These are phyloP conservation scores for Pilobolus umbonatus DNA, from an alignment of 192 early-diverging fungal genomes.

Conservation along the genomic window DNA sequence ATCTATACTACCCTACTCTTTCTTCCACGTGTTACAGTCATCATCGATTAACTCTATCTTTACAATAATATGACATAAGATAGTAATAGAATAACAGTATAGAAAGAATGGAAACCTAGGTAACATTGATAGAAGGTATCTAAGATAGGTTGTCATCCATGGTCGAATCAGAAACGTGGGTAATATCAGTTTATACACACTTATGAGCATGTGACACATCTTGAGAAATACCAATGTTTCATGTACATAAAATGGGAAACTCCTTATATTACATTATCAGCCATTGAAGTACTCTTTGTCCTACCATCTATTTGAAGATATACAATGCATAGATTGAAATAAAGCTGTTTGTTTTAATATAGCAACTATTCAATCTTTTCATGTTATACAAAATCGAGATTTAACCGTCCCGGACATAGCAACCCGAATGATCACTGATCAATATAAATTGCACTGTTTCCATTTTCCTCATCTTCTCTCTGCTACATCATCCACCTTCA, in stretches of 20 bases:
- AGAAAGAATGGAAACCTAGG: too few species aligned
- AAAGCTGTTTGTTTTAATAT: not conserved
- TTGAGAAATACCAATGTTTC: too few species aligned
- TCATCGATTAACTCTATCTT: too few species aligned
- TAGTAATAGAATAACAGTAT: too few species aligned
- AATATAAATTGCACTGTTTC: not conserved
- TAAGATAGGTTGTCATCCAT: slow-evolving; percentile 13
- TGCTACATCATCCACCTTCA: not conserved
- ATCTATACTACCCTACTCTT: too few species aligned
- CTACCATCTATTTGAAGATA: slow-evolving; percentile 1
- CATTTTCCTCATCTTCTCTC: not conserved
- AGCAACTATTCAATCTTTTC: not conserved
- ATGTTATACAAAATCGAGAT: slow-evolving; percentile 14
- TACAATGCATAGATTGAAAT: not conserved
- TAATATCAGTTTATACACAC: not conserved
- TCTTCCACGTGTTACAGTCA: too few species aligned
- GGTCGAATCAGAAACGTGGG: slow-evolving; percentile 16
- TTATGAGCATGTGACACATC: slow-evolving; percentile 7
- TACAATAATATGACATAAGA: too few species aligned
- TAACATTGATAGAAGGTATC: too few species aligned
- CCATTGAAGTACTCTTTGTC: not conserved
- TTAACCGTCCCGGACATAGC: slow-evolving; percentile 10
- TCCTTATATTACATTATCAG: slow-evolving; percentile 1
- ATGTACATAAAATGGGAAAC: too few species aligned
- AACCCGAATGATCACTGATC: slow-evolving; percentile 2